Evolutionary conservation across 2,329 filamentous ascomycete species (phyloP), one percentile per base, ranked within the genome.

Genomic region (Aspergillus melleus): DNA sequence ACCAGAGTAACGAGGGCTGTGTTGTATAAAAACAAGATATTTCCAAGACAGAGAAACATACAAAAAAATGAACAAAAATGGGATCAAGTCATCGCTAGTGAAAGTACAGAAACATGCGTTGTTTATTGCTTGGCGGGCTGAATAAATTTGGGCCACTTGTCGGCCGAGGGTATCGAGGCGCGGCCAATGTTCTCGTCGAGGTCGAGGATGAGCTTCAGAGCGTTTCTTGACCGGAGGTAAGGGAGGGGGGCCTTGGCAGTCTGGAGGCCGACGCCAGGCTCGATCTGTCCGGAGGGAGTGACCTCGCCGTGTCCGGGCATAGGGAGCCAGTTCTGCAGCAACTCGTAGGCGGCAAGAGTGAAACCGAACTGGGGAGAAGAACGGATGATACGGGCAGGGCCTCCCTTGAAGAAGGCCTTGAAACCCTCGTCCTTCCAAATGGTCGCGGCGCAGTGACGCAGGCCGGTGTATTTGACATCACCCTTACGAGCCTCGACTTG

Each of bases 361-460:
- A 98, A 98, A 65, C 95, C 95, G 76, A 99, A 99, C 75, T 99
- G 95, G 16, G 95, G 95, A 12, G 92, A 97, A 0, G 92, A 97
- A 71, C 95, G 90, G 75, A 98, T 79, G 72, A 99, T 96, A 81
- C 95, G 91, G 9, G 95, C 95, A 1, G 94, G 93, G 1, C 95
- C 95, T 67, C 95, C 95, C 83, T 98, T 98, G 88, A 98, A 99
- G 84, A 99, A 99, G 26, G 95, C 95, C 64, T 85, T 87, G 85
- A 97, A 94, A 11, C 95, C 95, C 78, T 99, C 95, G 76, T 98
- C 91, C 76, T 88, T 87, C 81, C 84, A 89, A 70, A 99, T 90
- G 14, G 91, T 96, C 69, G 79, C 79, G 42, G 95, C 95, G 56
- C 89, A 91, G 79, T 99, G 92, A 58, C 92, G 87, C 52, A 99